phyloP scores from a whole-genome alignment of 192 early-diverging fungal genomes.

The Coemansia reversa region DNA sequence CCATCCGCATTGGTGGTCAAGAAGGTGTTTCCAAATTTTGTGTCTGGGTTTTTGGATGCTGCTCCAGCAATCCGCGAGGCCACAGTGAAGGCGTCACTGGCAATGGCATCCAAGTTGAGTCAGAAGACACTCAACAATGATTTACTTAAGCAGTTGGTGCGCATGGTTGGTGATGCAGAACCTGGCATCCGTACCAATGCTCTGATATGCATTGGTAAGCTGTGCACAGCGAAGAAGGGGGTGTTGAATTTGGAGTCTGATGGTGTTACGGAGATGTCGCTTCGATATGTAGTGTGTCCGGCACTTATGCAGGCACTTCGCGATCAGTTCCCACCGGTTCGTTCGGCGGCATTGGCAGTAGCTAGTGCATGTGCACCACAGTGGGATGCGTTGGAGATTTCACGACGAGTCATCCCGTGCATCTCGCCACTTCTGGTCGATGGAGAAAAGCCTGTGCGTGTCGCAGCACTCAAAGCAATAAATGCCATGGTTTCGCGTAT shows the following conservation, averaged over 20 bases:
- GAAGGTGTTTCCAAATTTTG: constrained; percentile 85
- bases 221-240: constrained; percentile 62
- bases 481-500: constrained; percentile 66
- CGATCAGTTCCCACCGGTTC: constrained; percentile 86
- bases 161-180: constrained; percentile 84
- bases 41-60: constrained; percentile 84
- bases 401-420: constrained; percentile 72
- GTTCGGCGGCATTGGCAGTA: constrained; percentile 78
- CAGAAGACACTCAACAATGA: constrained; percentile 64
- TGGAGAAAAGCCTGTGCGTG: constrained; percentile 64
- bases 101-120: constrained; percentile 68
- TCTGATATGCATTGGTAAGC: constrained; percentile 92
- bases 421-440: constrained; percentile 53
- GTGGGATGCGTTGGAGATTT: constrained; percentile 65
- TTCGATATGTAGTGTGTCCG: constrained; percentile 76
- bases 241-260: constrained; percentile 26
- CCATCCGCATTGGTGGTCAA: constrained; percentile 68
- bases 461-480: constrained; percentile 77
- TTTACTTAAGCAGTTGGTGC: constrained; percentile 82
- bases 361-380: constrained; percentile 71
- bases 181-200: constrained; percentile 97
- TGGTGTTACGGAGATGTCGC: constrained; percentile 68
- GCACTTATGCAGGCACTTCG: constrained; percentile 79
- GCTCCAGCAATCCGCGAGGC: constrained; percentile 89
- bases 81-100: constrained; percentile 80